Conservation (phyloP, 805 yeast species). For the Wickerhamomyces queroliae region DNA sequence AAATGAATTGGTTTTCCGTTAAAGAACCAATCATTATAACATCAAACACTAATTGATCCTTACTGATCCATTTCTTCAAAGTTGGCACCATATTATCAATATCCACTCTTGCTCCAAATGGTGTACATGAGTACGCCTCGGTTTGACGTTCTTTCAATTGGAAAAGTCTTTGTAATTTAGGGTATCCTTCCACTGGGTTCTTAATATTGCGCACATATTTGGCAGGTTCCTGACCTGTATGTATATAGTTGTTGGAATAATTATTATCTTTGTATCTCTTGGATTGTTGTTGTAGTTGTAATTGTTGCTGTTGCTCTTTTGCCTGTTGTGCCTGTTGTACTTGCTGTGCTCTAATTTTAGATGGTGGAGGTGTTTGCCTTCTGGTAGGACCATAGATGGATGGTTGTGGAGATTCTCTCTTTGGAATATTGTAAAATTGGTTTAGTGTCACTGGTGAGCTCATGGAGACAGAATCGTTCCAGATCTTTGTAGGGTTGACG, state of each 20-base stretch:
- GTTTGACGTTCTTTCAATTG: constrained; percentile 59
- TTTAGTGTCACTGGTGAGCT: background rate
- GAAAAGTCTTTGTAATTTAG: constrained; percentile 67
- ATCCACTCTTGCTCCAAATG: constrained; percentile 59
- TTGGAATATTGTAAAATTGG: background rate
- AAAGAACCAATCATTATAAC: constrained; percentile 90
- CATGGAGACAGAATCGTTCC: background rate
- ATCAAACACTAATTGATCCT: constrained; percentile 64
- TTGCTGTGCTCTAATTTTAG: constrained; percentile 17
- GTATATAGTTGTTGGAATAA: constrained; percentile 64
- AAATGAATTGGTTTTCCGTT: constrained; percentile 64
- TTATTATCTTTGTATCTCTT: constrained; percentile 51
- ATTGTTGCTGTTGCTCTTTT: constrained; percentile 5
- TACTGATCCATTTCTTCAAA: constrained; percentile 55
- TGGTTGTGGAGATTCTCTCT: background rate
- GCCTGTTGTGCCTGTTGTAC: constrained; percentile 3
- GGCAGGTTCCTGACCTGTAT: constrained; percentile 57
- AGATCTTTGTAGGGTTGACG: background rate
- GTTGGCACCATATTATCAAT: constrained; percentile 49
- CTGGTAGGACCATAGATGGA: background rate
- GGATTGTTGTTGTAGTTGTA: constrained; percentile 7
- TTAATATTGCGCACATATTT: constrained; percentile 57
- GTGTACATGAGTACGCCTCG: constrained; percentile 44
- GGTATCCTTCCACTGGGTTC: constrained; percentile 77
- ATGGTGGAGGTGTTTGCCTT: constrained; percentile 6